Conservation (phyloP, 2,329 filamentous ascomycete genomes). For the Botryotinia narcissicola region DNA sequence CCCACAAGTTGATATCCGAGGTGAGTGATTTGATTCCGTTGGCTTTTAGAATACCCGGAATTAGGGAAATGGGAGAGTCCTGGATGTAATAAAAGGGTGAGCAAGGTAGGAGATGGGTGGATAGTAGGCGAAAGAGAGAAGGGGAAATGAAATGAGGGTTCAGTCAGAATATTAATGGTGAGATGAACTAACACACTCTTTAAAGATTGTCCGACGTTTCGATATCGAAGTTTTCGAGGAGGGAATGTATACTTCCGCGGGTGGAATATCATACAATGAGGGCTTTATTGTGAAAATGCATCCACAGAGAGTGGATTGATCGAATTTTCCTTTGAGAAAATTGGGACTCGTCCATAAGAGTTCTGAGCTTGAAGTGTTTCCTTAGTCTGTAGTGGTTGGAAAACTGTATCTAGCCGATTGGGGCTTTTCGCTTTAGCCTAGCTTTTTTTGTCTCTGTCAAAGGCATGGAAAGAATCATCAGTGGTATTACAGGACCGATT, state of each 20-base stretch:
- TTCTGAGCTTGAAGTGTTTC: not conserved
- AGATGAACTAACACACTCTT: not conserved
- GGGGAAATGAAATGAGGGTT: not conserved
- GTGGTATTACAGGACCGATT: no score
- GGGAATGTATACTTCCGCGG: slow-evolving; percentile 27
- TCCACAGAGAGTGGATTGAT: not conserved
- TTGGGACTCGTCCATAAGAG: rapidly evolving
- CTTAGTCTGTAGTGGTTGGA: not conserved
- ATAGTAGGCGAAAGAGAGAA: not conserved
- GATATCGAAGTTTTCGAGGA: slow-evolving; percentile 26
- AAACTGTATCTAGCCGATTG: not conserved
- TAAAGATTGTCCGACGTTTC: slow-evolving; percentile 23
- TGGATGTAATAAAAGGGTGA: not conserved
- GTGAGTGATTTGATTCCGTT: slow-evolving; percentile 17
- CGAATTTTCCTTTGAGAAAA: rapidly evolving
- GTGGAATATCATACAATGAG: slow-evolving; percentile 29
- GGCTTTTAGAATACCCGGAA: not conserved
- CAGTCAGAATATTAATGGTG: not conserved
- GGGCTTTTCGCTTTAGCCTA: not conserved
- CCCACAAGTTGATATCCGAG: slow-evolving; percentile 31
- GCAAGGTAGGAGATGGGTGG: not conserved
- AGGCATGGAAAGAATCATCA: no score
- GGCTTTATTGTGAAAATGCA: slow-evolving; percentile 23
- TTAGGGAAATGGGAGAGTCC: not conserved
- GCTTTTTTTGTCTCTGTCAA: no score